Conservation (phyloP, 768 basidiomycete species). For the Serendipita indica region DNA sequence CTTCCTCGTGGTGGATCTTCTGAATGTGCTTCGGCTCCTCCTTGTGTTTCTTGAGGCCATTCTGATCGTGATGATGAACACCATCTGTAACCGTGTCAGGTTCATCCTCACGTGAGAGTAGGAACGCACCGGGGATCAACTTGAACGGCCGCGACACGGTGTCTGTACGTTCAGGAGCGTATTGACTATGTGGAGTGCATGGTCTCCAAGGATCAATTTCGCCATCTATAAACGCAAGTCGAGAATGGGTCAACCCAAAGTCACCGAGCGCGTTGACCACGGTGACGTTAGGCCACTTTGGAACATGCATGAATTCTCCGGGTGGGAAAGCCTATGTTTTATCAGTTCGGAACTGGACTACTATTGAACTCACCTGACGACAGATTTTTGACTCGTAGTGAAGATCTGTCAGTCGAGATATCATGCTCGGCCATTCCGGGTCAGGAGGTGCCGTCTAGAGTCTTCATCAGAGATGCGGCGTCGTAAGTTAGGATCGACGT, state of each 20-base stretch:
- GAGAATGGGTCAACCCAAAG: conserved; percentile 64
- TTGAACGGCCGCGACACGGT: conserved; percentile 70
- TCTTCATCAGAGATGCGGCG: not conserved
- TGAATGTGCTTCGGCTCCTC: conserved; percentile 66
- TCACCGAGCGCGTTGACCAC: conserved; percentile 75
- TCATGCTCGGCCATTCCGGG: conserved; percentile 51
- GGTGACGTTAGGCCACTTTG: conserved; percentile 60
- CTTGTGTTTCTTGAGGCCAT: conserved; percentile 44
- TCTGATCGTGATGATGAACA: conserved; percentile 60
- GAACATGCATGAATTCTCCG: conserved; percentile 60
- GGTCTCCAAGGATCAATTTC: conserved; percentile 88
- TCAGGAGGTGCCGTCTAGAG: conserved; percentile 60
- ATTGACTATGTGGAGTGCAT: conserved; percentile 61
- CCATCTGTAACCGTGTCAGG: conserved; percentile 35
- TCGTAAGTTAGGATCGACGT: conserved; percentile 16
- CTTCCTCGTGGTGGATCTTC: conserved; percentile 66
- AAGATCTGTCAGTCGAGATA: conserved; percentile 61
- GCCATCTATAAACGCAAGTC: conserved; percentile 78
- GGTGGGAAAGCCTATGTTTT: conserved; percentile 51
- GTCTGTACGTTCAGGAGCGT: conserved; percentile 54
- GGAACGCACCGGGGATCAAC: conserved; percentile 52
- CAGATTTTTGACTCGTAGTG: conserved; percentile 62
- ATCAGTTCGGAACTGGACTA: conserved; percentile 12
- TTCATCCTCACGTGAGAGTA: too few species aligned
- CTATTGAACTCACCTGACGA: conserved; percentile 33